Percentiles rank a stretch among this genome's conserved stretches.
Conservation (phyloP, 2,329 filamentous ascomycete species). For the Trichoderma sp. region DNA sequence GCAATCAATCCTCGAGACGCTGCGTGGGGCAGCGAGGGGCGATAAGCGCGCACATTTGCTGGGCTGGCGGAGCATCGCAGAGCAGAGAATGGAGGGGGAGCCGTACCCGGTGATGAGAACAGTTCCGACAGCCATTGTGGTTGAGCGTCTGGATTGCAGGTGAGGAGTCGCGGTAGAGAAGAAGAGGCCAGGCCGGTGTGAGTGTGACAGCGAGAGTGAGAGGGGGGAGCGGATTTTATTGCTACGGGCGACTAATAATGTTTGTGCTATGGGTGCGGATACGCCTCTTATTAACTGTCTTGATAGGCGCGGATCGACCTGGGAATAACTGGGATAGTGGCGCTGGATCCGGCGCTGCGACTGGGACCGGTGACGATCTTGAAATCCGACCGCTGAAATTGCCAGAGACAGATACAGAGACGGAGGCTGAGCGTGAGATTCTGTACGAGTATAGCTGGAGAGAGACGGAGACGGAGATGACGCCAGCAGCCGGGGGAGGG, state of each 20-base stretch:
- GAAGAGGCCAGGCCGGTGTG: neutral
- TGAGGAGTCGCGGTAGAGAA: neutral
- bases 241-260: neutral
- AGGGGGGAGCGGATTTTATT: constrained; percentile 19
- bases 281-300: constrained; percentile 9
- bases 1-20: neutral
- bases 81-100: neutral
- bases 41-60: neutral
- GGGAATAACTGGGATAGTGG: neutral
- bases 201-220: neutral
- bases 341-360: neutral
- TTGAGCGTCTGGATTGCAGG: neutral
- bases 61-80: neutral
- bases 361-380: constrained; percentile 11
- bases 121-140: constrained; percentile 74
- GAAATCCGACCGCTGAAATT: neutral
- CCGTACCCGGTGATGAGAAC: constrained; percentile 88
- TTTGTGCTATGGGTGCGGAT: constrained; percentile 8
- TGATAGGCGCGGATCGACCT: constrained; percentile 19
- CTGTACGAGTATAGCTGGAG: neutral
- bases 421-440: neutral
- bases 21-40: neutral
- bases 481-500: constrained; percentile 11
- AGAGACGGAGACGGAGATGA: neutral
- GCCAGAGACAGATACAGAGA: neutral